Conservation (phyloP, 148 eudicot genomes). For the Fagopyrum tataricum region DNA sequence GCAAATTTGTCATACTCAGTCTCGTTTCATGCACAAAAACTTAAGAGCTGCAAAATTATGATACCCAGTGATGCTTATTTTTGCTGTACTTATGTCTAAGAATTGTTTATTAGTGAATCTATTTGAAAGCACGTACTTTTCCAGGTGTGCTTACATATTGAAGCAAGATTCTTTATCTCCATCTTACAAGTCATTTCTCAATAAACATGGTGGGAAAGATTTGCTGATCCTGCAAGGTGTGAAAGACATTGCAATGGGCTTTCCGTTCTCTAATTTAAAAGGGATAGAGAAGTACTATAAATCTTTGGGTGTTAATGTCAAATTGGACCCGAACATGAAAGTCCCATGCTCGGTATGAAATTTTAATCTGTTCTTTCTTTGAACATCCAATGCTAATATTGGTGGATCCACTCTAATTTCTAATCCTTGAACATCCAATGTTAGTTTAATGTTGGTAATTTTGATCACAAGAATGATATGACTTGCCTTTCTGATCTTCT, state of each 20-base stretch:
- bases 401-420: background rate
- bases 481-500: background rate
- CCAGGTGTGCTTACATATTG: slow-evolving; percentile 94
- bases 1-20: too few species aligned
- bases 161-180: slow-evolving; percentile 83
- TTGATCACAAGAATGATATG: background rate
- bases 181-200: slow-evolving; percentile 90
- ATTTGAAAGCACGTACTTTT: slow-evolving; percentile 12
- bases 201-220: slow-evolving; percentile 93
- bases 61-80: background rate
- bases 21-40: background rate
- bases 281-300: slow-evolving; percentile 62
- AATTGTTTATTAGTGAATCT: background rate
- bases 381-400: background rate
- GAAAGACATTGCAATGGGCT: slow-evolving; percentile 60
- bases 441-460: background rate
- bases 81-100: background rate
- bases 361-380: background rate
- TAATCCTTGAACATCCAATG: background rate
- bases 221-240: slow-evolving; percentile 55
- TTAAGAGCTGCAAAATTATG: background rate
- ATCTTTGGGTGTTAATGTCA: slow-evolving; percentile 49
- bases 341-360: slow-evolving; percentile 84
- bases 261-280: slow-evolving; percentile 58
- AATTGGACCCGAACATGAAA: slow-evolving; percentile 86